Evolutionary conservation across 768 basidiomycete species (phyloP).

Genomic region (Russula ochroleuca): DNA sequence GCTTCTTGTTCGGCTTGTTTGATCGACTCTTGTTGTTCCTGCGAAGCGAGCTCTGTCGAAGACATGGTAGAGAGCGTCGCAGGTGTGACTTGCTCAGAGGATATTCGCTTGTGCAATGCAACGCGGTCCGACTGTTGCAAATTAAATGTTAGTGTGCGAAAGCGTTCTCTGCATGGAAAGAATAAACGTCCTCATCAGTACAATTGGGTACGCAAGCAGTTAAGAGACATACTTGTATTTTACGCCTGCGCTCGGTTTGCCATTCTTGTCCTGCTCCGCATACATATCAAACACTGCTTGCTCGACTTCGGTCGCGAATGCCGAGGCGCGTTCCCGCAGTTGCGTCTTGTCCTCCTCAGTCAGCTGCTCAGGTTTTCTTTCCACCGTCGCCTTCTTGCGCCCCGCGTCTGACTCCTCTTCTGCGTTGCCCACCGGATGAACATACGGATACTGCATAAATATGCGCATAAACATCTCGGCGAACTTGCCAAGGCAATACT

Average conservation of each 20-base stretch:
- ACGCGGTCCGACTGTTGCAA: constrained; percentile 77
- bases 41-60: constrained; percentile 83
- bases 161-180: constrained; percentile 66
- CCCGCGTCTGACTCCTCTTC: neutral
- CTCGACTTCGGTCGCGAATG: constrained; percentile 71
- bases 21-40: constrained; percentile 80
- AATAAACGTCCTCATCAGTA: neutral
- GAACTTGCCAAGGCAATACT: constrained; percentile 75
- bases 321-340: constrained; percentile 51
- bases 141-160: constrained; percentile 87
- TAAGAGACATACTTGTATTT: constrained; percentile 71
- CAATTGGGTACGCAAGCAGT: neutral
- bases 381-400: neutral
- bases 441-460: constrained; percentile 65
- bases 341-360: constrained; percentile 56
- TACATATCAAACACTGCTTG: constrained; percentile 70
- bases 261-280: constrained; percentile 70
- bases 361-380: constrained; percentile 37
- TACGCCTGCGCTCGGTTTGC: constrained; percentile 54
- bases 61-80: constrained; percentile 79
- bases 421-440: constrained; percentile 32
- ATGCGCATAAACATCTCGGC: constrained; percentile 67
- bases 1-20: constrained; percentile 78
- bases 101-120: constrained; percentile 74
- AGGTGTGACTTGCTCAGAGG: constrained; percentile 58